A percentile compares a stretch with the other conserved stretches of the same genome.
Evolutionary conservation across 345 rosid species (phyloP).

Genomic region (Eucalyptus viminalis): DNA sequence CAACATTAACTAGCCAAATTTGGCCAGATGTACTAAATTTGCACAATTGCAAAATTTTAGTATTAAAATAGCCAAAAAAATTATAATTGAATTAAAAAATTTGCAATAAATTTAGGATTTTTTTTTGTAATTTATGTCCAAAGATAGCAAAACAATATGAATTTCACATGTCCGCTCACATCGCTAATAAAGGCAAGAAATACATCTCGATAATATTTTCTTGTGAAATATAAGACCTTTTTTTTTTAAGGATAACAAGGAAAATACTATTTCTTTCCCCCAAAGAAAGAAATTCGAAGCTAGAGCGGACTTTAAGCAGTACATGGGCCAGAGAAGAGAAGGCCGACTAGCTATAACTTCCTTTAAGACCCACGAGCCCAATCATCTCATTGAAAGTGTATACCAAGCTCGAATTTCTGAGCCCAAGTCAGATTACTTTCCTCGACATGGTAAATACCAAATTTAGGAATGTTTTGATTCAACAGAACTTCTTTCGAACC

Average conservation of each 20-base stretch:
- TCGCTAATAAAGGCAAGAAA: too few species aligned
- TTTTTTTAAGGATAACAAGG: neutral
- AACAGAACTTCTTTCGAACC: too few species aligned
- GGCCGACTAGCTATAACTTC: neutral
- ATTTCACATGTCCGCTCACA: too few species aligned
- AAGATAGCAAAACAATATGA: too few species aligned
- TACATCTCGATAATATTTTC: neutral
- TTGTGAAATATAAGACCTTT: neutral
- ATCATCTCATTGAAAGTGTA: neutral
- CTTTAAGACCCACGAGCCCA: neutral
- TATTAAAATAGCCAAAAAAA: accelerated
- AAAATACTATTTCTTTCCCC: neutral
- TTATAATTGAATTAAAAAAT: too few species aligned
- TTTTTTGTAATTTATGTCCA: too few species aligned
- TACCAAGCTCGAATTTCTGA: neutral
- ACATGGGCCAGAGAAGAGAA: neutral
- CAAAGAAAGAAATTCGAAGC: neutral
- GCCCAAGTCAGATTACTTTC: neutral
- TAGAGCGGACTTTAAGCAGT: neutral
- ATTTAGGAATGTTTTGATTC: too few species aligned
- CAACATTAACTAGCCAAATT: too few species aligned
- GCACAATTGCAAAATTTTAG: accelerated
- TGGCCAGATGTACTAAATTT: accelerated
- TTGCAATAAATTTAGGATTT: too few species aligned
- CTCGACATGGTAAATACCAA: neutral